phyloP scores from a whole-genome alignment of 164 flowering plant species.

The Piper betle region DNA sequence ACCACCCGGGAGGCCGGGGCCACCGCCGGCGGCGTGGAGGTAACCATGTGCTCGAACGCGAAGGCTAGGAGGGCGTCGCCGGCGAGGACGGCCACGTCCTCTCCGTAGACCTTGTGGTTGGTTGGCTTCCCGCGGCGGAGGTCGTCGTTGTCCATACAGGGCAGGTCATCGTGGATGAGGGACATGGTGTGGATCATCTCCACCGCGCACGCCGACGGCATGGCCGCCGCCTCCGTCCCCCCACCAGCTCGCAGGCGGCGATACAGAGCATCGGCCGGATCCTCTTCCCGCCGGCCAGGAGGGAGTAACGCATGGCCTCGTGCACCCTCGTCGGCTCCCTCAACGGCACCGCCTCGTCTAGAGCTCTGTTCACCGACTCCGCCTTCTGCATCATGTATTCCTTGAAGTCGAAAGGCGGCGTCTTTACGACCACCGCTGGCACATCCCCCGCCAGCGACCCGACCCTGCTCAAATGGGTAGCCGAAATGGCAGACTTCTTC shows the following conservation, averaged over 20 bases:
- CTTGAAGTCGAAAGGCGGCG: slow-evolving; percentile 31
- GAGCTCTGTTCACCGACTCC: slow-evolving; percentile 34
- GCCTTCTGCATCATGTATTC: slow-evolving; percentile 33
- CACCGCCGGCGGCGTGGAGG: slow-evolving; percentile 9
- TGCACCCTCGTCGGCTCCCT: slow-evolving; percentile 43
- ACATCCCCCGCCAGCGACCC: too few species aligned
- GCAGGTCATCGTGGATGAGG: slow-evolving; percentile 62
- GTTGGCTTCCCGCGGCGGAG: slow-evolving; percentile 66
- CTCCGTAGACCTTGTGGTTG: slow-evolving; percentile 58
- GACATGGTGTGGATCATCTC: slow-evolving; percentile 86
- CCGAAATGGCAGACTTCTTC: too few species aligned
- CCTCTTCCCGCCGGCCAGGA: slow-evolving; percentile 56
- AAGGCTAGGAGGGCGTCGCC: slow-evolving; percentile 58
- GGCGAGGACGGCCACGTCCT: slow-evolving; percentile 54
- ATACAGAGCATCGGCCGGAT: slow-evolving; percentile 53
- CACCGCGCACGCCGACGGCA: slow-evolving; percentile 64
- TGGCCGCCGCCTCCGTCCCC: slow-evolving; percentile 31
- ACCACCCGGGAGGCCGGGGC: too few species aligned
- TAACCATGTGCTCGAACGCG: slow-evolving; percentile 50
- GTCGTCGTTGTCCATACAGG: slow-evolving; percentile 67
- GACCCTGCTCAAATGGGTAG: too few species aligned
- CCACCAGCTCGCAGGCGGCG: slow-evolving; percentile 75
- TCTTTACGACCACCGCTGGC: too few species aligned
- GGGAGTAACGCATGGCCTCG: slow-evolving; percentile 19
- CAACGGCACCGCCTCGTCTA: slow-evolving; percentile 34